These are phyloP conservation scores for Arthromyces matolae DNA, from an alignment of 768 basidiomycete genomes.

Conservation along the genomic window DNA sequence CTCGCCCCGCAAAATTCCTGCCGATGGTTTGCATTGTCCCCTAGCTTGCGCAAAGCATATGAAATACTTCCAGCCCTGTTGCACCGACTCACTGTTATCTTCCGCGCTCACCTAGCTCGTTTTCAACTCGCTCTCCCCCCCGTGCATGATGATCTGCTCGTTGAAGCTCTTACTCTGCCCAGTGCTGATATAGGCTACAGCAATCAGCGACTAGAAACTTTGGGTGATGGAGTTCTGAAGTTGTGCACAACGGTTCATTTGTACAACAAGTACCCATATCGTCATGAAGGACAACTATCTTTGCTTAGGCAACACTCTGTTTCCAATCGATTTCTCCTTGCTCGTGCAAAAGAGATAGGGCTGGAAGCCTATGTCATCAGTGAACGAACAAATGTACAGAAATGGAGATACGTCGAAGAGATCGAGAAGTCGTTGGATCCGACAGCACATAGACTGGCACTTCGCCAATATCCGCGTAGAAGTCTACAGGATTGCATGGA, in stretches of 20 bases:
- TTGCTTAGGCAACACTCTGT: slow-evolving; percentile 60
- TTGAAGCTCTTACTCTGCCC: slow-evolving; percentile 77
- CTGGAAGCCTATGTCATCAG: slow-evolving; percentile 62
- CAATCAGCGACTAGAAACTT: slow-evolving; percentile 84
- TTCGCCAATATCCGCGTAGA: slow-evolving; percentile 55
- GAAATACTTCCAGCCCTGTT: slow-evolving; percentile 62
- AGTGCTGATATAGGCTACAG: slow-evolving; percentile 58
- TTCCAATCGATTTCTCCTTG: slow-evolving; percentile 67
- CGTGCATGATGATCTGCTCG: slow-evolving; percentile 52
- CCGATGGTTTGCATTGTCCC: slow-evolving; percentile 51
- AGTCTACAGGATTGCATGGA: slow-evolving; percentile 89
- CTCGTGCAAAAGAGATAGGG: slow-evolving; percentile 59
- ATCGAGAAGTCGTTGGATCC: slow-evolving; percentile 28
- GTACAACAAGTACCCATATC: slow-evolving; percentile 69
- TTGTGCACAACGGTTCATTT: slow-evolving; percentile 72
- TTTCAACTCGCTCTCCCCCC: slow-evolving; percentile 57
- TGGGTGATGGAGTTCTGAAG: slow-evolving; percentile 83
- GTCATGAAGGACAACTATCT: slow-evolving; percentile 82
- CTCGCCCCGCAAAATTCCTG: slow-evolving; percentile 45
- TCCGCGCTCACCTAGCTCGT: slow-evolving; percentile 52
- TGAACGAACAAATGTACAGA: slow-evolving; percentile 48
- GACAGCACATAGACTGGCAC: slow-evolving; percentile 28
- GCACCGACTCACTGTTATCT: slow-evolving; percentile 61
- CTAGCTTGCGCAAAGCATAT: slow-evolving; percentile 47
- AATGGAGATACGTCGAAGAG: slow-evolving; percentile 56